phyloP scores from a whole-genome alignment of 805 yeast species.

The Hanseniaspora lachancei region DNA sequence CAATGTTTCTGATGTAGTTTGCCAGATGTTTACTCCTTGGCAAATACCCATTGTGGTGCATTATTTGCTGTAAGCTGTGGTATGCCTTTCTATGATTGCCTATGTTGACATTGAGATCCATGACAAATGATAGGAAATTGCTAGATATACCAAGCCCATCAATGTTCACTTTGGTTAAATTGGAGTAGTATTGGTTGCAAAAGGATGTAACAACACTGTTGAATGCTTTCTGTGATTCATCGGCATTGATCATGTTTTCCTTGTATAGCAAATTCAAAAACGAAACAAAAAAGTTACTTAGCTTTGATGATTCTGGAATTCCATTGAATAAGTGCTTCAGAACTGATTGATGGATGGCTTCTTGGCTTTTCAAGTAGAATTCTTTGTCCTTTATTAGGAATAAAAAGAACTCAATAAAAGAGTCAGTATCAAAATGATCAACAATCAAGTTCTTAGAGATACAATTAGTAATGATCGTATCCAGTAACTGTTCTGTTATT shows the following conservation, averaged over 20 bases:
- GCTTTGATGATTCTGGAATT: neutral
- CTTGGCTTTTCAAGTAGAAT: constrained; percentile 1
- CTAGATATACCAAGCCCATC: neutral
- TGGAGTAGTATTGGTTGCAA: neutral
- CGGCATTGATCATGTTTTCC: neutral
- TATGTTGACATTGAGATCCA: constrained; percentile 1
- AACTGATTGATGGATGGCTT: neutral
- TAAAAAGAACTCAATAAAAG: neutral
- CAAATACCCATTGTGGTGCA: neutral
- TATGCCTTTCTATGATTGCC: neutral
- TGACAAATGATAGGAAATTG: neutral
- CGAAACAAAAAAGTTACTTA: neutral
- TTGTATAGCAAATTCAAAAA: neutral
- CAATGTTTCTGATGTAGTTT: neutral
- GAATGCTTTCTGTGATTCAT: neutral
- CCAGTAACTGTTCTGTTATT: neutral
- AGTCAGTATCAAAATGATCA: neutral
- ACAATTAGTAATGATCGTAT: neutral
- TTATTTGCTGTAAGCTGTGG: neutral
- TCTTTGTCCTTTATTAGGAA: neutral
- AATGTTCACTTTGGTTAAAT: neutral
- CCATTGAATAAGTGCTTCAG: neutral
- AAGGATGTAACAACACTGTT: neutral
- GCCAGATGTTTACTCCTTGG: constrained; percentile 1
- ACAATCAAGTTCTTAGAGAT: neutral